These are phyloP conservation scores for Epichloe sibirici DNA, from an alignment of 2,329 filamentous ascomycete species.

Conservation along the genomic window DNA sequence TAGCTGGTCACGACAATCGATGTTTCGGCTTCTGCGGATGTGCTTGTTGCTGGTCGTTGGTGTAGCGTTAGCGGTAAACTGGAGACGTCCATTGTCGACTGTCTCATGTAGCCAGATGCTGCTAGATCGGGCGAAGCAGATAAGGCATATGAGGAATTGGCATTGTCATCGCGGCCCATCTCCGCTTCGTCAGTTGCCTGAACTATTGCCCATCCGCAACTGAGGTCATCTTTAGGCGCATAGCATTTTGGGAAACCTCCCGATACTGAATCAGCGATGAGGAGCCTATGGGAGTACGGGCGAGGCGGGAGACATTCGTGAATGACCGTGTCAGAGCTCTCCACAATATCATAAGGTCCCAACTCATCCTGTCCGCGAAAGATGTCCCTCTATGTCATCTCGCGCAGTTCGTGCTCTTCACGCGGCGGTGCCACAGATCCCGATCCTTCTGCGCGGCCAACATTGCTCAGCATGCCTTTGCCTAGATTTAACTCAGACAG, in stretches of 20 bases:
- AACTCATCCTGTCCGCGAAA: slow-evolving; percentile 17
- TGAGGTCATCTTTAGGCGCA: neutral
- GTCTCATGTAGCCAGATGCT: neutral
- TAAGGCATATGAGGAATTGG: neutral
- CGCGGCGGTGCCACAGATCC: slow-evolving; percentile 13
- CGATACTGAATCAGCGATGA: neutral
- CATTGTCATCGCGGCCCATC: neutral
- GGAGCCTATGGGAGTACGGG: neutral
- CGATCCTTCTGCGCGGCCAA: slow-evolving; percentile 16
- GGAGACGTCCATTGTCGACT: neutral
- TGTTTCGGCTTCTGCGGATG: neutral
- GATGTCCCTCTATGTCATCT: slow-evolving; percentile 35
- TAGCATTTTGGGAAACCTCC: neutral
- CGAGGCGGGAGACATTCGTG: neutral
- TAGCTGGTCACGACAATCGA: neutral
- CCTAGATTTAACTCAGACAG: slow-evolving; percentile 36
- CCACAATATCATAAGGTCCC: slow-evolving; percentile 20
- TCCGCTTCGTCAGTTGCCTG: slow-evolving; percentile 1
- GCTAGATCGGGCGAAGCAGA: neutral
- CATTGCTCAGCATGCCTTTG: slow-evolving; percentile 29
- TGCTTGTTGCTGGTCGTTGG: neutral
- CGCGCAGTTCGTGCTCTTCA: slow-evolving; percentile 30
- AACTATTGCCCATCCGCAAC: slow-evolving; percentile 8
- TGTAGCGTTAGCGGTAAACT: neutral
- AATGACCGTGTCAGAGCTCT: slow-evolving; percentile 17